A percentile compares a stretch with the other conserved stretches of the same genome.
Evolutionary conservation across 2,329 filamentous ascomycete genomes (phyloP).

Genomic region (Aaosphaeria pasadenensis): DNA sequence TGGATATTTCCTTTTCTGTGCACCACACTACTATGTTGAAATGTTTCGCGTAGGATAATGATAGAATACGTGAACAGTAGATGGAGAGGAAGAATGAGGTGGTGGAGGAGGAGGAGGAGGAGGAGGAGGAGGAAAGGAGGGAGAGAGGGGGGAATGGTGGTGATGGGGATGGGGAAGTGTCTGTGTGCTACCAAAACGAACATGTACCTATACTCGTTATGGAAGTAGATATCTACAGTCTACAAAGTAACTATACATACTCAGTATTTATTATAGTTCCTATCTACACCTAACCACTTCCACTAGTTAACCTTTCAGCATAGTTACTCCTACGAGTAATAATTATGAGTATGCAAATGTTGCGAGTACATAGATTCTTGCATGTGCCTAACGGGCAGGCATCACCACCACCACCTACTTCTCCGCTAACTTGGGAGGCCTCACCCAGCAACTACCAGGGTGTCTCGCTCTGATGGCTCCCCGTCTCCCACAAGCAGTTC

Average conservation of each 20-base stretch:
- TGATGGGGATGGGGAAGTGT: neutral
- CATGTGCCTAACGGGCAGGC: too few relatives aligned
- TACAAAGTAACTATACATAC: neutral
- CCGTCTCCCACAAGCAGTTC: too few relatives aligned
- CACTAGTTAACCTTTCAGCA: neutral
- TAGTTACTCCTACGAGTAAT: too few relatives aligned
- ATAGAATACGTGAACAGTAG: neutral
- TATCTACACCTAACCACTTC: neutral
- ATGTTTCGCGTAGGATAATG: neutral
- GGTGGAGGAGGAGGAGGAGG: neutral
- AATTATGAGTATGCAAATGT: too few relatives aligned
- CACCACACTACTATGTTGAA: too few relatives aligned
- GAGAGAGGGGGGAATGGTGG: neutral
- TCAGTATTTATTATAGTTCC: neutral
- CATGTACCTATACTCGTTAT: neutral
- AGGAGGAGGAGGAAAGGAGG: neutral
- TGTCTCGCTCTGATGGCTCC: too few relatives aligned
- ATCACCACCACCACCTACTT: too few relatives aligned
- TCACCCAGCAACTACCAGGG: too few relatives aligned
- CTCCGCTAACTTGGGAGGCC: too few relatives aligned
- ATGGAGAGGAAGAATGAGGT: neutral
- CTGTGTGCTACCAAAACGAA: too few relatives aligned
- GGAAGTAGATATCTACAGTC: neutral
- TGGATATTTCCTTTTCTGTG: too few relatives aligned
- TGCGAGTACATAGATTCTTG: too few relatives aligned